Base-by-base conservation (phyloP, 2,329 filamentous ascomycete species). In the Curvularia lunata region DNA sequence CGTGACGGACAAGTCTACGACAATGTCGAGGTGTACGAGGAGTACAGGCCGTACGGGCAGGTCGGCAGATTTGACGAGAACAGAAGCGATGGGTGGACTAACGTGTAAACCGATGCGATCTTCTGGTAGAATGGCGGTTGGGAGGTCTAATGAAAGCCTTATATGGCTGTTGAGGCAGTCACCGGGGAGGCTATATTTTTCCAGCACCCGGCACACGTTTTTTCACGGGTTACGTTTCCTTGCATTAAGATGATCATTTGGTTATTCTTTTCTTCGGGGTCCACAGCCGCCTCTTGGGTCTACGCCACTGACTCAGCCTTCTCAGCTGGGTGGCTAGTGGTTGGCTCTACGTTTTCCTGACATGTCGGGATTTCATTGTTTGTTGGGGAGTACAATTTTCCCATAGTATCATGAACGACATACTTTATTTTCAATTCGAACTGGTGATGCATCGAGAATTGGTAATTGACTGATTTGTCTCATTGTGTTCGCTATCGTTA, bases 1-100 rank as follows among this genome's bases (percentile, higher is more conserved):
- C 18, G 30, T 0, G 50, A 60, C 5, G 42, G 54, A 13, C 21
- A 6, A 25, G 50, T 54, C 0, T 57, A 34, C 30, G 58, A 57
- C 13, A 0, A 8, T n/a, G 46, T 45, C 4, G 45, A 54, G 13
- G 2, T 38, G 32, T 57, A 51, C 18, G 34, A 48, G 8, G 49
- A 49, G n/a, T 57, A 54, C 27, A 46, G 50, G 16, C 46, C n/a
- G 2, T 5, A 34, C 16, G 32, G 12, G 19, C 30, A 12, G 16
- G 46, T n/a, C 19, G 30, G 8, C 13, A 6, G 21, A n/a, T 5
- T 27, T 25, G 21, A 25, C 13, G 30, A 48, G 13, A 48, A 48
- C 13, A 21, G 13, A 37, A 18, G 30, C 10, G 4, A 48, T 10
- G 30, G 3, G 8, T 32, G 32, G 32, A 16, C 13, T 16, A 6